These are phyloP conservation scores for Botrytis aclada DNA, from an alignment of 2,329 filamentous ascomycete species.

Conservation along the genomic window DNA sequence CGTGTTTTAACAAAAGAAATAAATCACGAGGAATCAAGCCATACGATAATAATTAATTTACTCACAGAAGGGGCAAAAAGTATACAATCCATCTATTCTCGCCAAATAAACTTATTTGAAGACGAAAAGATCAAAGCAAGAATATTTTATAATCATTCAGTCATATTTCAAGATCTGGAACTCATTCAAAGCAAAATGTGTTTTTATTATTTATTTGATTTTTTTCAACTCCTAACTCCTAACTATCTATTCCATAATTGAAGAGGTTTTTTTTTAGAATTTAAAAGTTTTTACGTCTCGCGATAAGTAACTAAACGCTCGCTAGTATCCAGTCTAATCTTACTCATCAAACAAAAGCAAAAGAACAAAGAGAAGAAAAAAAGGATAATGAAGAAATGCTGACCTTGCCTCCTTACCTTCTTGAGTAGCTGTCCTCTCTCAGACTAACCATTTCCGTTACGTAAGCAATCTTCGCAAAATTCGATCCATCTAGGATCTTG, in stretches of 20 bases:
- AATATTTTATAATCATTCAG: not conserved
- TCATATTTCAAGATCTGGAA: not conserved
- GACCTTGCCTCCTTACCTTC: too few relatives aligned
- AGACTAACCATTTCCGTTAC: not conserved
- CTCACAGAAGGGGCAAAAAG: not conserved
- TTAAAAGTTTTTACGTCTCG: not conserved
- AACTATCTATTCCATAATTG: not conserved
- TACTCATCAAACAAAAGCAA: not conserved
- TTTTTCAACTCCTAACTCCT: not conserved
- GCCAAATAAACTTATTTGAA: not conserved
- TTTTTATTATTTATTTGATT: too few relatives aligned
- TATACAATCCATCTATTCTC: not conserved
- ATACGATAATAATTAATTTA: not conserved
- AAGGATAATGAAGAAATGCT: not conserved
- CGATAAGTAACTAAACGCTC: not conserved
- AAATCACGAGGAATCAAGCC: not conserved
- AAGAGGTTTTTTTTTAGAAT: not conserved
- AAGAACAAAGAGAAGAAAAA: not conserved
- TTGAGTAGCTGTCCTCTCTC: too few relatives aligned
- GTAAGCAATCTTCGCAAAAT: not conserved
- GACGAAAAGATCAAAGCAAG: not conserved
- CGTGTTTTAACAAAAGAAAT: too few relatives aligned
- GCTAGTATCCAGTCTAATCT: fast-evolving
- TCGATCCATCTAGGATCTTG: not conserved
- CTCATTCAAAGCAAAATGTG: too few relatives aligned